phyloP scores from a whole-genome alignment of 2,329 filamentous ascomycete species.

The Stagonosporopsis vannaccii region DNA sequence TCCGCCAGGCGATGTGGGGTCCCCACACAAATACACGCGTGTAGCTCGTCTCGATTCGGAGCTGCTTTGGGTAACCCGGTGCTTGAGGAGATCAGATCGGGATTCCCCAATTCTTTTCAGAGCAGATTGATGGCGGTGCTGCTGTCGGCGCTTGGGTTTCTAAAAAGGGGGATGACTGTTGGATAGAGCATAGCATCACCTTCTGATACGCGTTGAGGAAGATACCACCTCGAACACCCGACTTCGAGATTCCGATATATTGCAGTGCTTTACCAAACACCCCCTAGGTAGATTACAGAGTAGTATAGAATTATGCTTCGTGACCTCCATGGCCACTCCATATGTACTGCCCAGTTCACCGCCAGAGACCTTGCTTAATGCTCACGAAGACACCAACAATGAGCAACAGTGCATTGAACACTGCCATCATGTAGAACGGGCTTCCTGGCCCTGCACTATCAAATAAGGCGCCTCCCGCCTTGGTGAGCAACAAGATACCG shows the following conservation, averaged over 20 bases:
- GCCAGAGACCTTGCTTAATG: constrained; percentile 18
- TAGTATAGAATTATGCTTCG: constrained; percentile 1
- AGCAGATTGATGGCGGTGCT: neutral
- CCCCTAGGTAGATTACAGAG: neutral
- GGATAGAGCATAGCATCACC: neutral
- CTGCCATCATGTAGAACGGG: constrained; percentile 94
- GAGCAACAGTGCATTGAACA: constrained; percentile 80
- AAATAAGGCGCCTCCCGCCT: constrained; percentile 86
- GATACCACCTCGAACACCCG: neutral
- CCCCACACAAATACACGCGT: constrained; percentile 18
- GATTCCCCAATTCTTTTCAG: neutral
- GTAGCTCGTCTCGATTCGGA: constrained; percentile 16
- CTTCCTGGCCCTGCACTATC: constrained; percentile 76
- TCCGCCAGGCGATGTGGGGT: constrained; percentile 11
- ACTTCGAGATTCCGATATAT: neutral
- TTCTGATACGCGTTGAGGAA: neutral
- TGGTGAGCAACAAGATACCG: constrained; percentile 90
- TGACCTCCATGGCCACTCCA: neutral
- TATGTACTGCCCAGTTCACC: constrained; percentile 10
- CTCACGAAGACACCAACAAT: constrained; percentile 49
- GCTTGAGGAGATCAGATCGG: neutral
- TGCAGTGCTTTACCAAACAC: neutral
- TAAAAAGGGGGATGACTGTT: neutral
- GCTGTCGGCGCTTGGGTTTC: neutral
- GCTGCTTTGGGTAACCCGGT: constrained; percentile 15